Conservation (phyloP, 2,329 filamentous ascomycete species). For the Trichophyton schoenleinii region DNA sequence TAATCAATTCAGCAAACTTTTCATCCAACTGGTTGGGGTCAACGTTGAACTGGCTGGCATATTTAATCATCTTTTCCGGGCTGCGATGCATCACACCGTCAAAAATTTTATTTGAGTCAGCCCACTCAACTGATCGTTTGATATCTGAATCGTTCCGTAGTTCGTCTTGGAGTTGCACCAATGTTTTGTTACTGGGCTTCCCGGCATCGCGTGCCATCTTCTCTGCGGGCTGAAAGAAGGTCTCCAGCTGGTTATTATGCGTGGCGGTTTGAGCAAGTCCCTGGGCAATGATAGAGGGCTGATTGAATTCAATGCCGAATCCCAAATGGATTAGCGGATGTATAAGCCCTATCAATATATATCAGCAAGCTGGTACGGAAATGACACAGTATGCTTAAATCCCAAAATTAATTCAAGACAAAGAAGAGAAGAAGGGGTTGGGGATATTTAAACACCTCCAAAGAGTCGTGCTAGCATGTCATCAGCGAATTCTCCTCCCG, state of each 20-base stretch:
- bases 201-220: conserved; percentile 23
- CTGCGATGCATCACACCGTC: conserved; percentile 57
- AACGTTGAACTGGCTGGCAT: conserved; percentile 49
- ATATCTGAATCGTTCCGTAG: conserved; percentile 48
- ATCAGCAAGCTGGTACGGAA: background rate
- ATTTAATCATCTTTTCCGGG: conserved; percentile 48
- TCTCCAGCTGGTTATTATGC: conserved; percentile 44
- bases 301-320: conserved; percentile 69
- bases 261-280: conserved; percentile 65
- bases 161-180: conserved; percentile 51
- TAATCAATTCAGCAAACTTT: conserved; percentile 56
- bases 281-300: conserved; percentile 70
- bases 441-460: conserved; percentile 36
- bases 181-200: conserved; percentile 22
- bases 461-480: conserved; percentile 58
- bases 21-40: conserved; percentile 44
- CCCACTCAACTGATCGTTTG: conserved; percentile 37
- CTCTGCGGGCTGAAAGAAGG: conserved; percentile 38
- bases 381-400: background rate
- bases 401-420: no score
- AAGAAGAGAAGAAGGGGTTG: background rate
- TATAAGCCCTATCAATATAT: conserved; percentile 44
- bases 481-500: conserved; percentile 50
- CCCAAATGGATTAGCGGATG: conserved; percentile 78
- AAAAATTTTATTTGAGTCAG: conserved; percentile 51